Percentiles rank a stretch among this genome's conserved stretches.
phyloP scores from a whole-genome alignment of 257 asterid species.

The Primulina huaijiensis region DNA sequence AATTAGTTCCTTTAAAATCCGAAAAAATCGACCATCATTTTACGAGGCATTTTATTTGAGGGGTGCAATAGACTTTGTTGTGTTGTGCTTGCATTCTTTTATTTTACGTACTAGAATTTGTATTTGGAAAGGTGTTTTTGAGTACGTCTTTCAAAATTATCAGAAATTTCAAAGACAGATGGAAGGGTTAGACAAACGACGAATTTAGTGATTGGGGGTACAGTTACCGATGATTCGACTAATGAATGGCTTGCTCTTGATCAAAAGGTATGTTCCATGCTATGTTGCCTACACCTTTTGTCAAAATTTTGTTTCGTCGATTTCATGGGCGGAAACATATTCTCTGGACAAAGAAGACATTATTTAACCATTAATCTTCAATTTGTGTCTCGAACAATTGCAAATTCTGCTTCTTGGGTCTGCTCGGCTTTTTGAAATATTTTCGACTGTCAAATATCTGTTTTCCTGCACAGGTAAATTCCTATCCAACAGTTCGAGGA shows the following conservation, averaged over 20 bases:
- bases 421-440: constrained; percentile 17
- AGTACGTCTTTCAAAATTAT: constrained; percentile 21
- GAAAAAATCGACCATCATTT: no score
- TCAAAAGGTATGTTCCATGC: constrained; percentile 54
- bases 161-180: constrained; percentile 85
- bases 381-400: not conserved
- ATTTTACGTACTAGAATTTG: constrained; percentile 9
- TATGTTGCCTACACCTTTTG: not conserved
- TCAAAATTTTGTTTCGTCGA: not conserved
- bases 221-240: constrained; percentile 71
- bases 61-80: not conserved
- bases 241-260: constrained; percentile 80
- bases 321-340: not conserved
- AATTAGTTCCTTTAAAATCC: not conserved
- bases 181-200: constrained; percentile 93
- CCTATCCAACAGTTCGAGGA: constrained; percentile 86
- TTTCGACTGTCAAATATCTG: constrained; percentile 10
- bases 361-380: not conserved
- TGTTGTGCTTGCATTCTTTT: constrained; percentile 6
- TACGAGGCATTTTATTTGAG: not conserved
- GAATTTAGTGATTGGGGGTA: constrained; percentile 82
- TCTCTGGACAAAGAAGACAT: constrained; percentile 1
- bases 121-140: constrained; percentile 6
- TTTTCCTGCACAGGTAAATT: constrained; percentile 56
- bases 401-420: constrained; percentile 4